Conservation (phyloP, 2,329 filamentous ascomycete species). For the Neofusicoccum sp. region DNA sequence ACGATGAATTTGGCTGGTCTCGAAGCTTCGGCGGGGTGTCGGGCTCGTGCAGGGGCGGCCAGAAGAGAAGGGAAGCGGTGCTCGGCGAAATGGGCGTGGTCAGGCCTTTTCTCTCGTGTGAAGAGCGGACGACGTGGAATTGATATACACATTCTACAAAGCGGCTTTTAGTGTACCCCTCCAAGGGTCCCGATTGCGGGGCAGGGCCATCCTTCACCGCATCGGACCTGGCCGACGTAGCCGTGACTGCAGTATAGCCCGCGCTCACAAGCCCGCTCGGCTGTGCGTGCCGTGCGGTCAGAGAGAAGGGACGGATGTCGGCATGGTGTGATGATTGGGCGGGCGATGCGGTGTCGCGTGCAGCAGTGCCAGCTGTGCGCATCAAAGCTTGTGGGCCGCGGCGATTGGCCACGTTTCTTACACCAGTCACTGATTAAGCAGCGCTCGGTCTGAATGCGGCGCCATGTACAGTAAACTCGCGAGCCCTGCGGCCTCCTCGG, state of each 20-base stretch:
- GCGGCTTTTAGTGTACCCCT: not conserved
- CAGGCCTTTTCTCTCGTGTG: no score
- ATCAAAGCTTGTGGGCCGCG: no score
- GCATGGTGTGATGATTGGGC: not conserved
- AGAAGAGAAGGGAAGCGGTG: no score
- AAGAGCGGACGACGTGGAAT: not conserved
- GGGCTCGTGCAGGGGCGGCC: no score
- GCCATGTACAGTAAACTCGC: no score
- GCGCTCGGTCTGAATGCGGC: no score
- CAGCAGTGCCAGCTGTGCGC: not conserved
- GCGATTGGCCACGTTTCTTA: no score
- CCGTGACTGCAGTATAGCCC: not conserved
- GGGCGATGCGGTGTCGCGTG: conserved; percentile 1
- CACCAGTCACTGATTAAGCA: no score
- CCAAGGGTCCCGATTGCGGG: conserved; percentile 11
- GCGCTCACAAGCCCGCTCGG: not conserved
- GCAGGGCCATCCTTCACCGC: conserved; percentile 4
- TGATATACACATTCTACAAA: not conserved
- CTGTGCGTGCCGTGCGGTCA: conserved; percentile 12
- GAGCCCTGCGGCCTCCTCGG: no score
- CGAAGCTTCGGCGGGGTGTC: no score
- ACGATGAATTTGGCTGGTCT: not conserved
- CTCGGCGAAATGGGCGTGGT: no score
- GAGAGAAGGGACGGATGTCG: not conserved
- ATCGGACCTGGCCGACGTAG: conserved; percentile 4